Base-by-base conservation (phyloP, 2,329 filamentous ascomycete genomes). In the Cordyceps militaris region DNA sequence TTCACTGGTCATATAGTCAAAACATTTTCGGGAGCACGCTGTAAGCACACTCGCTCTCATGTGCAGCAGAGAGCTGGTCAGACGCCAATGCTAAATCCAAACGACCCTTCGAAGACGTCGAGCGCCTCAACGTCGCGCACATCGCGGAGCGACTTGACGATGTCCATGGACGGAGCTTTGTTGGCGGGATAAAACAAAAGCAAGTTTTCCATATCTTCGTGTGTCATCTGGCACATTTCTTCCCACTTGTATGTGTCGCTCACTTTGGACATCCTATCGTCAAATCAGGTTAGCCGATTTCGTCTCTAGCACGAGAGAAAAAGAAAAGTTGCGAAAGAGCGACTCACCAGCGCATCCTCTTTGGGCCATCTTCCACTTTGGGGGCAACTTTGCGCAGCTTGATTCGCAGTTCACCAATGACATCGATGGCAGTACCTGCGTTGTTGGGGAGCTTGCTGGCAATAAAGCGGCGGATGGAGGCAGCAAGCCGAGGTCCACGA, bases 401-500 rank as follows among this genome's bases (percentile, higher is more conserved):
- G 69, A 82, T 83, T 63, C 94, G 82, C 66, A 99, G 73, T 66
- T 82, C 79, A 1, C 94, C 94, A 30, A 97, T 88, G 62, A 88
- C 87, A 71, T 88, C 82, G 60, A 99, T 92, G 7, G 94, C 94
- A 50, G 86, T 84, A 9, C 94, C 94, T 30, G 89, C 87, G 63
- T 94, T 91, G 19, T 76, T 74, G 1, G 94, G 94, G 58, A 99
- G 74, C 50, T 78, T 79, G 21, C 77, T 80, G 19, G 91, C 92
- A 63, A 99, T 96, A 68, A 88, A 84, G 68, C 87, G 82, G 56
- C 93, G 79, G 52, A 99, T 88, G 49, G 92, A 86, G 64, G 90
- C 93, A 10, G 94, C 94, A 62, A 99, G 76, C 69, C 93, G 86
- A 0, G 94, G 94, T 0, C 94, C 94, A 70, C 96, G 97, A 54